Conservation (phyloP, 257 asterid genomes). For the Solanum chilense region DNA sequence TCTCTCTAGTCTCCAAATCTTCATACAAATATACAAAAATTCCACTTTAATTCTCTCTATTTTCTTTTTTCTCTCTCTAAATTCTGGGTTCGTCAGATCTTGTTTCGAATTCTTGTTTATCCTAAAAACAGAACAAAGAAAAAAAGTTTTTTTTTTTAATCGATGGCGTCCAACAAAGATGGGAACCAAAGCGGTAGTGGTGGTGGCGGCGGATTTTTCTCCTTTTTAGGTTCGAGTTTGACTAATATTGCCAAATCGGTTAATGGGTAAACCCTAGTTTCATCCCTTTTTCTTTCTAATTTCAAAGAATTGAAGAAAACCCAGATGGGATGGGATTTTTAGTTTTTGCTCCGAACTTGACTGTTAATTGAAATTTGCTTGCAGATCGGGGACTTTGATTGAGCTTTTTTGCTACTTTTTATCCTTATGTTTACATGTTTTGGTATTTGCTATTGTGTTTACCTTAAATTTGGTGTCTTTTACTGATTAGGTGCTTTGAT, state of each 20-base stretch:
- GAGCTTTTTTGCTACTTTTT: neutral
- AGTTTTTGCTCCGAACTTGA: neutral
- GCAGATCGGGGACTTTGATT: neutral
- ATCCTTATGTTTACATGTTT: neutral
- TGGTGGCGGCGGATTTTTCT: constrained; percentile 46
- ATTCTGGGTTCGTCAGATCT: neutral
- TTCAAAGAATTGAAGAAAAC: neutral
- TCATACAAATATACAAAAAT: neutral
- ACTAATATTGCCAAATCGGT: constrained; percentile 60
- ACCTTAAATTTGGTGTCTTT: neutral
- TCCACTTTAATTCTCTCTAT: neutral
- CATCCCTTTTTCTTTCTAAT: neutral
- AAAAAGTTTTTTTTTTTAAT: neutral
- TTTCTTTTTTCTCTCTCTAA: neutral
- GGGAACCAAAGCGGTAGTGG: constrained; percentile 17
- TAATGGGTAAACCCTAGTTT: constrained; percentile 42
- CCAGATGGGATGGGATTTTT: neutral
- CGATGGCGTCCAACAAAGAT: constrained; percentile 8
- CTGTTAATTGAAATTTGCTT: neutral
- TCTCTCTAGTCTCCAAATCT: neutral
- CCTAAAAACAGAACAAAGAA: neutral
- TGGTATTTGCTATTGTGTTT: neutral
- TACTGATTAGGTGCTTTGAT: neutral
- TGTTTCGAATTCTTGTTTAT: neutral
- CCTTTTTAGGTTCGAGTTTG: constrained; percentile 53